Base-by-base conservation (phyloP, 1,284 basidiomycete species). In the Vanrija sp. region DNA sequence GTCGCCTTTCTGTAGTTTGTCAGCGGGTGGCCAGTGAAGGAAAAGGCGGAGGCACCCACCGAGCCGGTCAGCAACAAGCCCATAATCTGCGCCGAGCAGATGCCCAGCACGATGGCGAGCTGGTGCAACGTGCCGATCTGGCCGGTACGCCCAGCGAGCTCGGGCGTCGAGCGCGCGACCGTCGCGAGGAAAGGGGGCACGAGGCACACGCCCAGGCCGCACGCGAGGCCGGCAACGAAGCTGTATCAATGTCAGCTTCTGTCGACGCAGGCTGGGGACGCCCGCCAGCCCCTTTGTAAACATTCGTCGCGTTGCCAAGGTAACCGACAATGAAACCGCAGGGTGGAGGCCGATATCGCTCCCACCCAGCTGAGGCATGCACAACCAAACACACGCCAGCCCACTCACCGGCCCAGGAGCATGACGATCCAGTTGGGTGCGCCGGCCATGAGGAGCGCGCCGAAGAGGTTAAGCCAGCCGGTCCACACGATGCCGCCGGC, bases 161-260 rank as follows among this genome's bases (percentile, higher is more conserved):
- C 48, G 6, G 54, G 57, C 31, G 63, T 61, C 4, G 83, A 76
- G 0, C 88, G 88, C 0, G 90, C 84, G 14, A 94, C 85, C 68
- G 90, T 87, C 9, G 88, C 83, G 31, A 95, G 80, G 74, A 85
- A 94, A 43, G 94, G 83, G 8, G 92, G 91, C 1, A 85, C 84
- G n/a, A 91, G 82, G 63, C 89, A 94, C 4, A 94, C 79, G 18
- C 87, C 89, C 48, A 95, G 75, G 22, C 92, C 92, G 31, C 88
- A 85, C 10, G 85, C 86, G 8, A 91, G 65, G 10, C 92, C 93
- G 10, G 86, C 83, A 19, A 93, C 67, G 51, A 90, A 80, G 61
- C 89, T 91, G 63, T 3, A n/a, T n/a, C n/a, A 3, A 31, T 48
- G 42, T 31, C 15, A 37, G 20, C 25, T 36, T n/a, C n/a, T n/a